Evolutionary conservation across 192 early-diverging fungal species (phyloP), one percentile per base, ranked within the genome.

Genomic region (Kickxella alabastrina): DNA sequence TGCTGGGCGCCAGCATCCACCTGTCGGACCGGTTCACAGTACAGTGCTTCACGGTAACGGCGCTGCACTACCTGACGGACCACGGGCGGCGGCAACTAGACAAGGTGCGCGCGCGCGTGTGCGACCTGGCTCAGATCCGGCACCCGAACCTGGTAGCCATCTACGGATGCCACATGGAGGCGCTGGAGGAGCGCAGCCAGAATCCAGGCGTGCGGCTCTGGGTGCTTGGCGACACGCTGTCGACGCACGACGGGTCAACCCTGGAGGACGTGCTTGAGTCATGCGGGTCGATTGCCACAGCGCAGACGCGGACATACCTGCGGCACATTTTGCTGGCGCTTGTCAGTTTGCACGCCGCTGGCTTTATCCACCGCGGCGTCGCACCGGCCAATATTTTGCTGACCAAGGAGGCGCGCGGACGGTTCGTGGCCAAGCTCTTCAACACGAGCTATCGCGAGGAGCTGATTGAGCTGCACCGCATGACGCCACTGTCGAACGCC

Each of bases 371-470:
- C 59, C 82, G 82, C 62, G 73, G 75, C 78, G 51, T 75, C 6
- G 48, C 54, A 49, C 43, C 53, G 3, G 22, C 43, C 10, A 75
- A 62, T 36, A 52, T 69, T 12, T 52, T 75, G 45, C 51, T 79
- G 50, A 52, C 51, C 10, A 56, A 57, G 28, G 57, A 67, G 34
- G 58, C 49, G 14, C 50, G 52, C 7, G 49, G 59, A 6, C 34
- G 53, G 56, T 63, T 65, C 29, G 42, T 28, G 17, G 78, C 85
- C 37, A 86, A 84, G 55, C 60, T 89, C 23, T 75, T 83, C 24
- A 82, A 87, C 37, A 61, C 84, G 0, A 80, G 80, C 36, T 89
- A 85, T 63, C 68, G 79, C 41, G 79, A 82, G 25, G 79, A 83
- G 15, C 65, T 87, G 10, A 59, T 79, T 34, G 80, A 62, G 63